These are phyloP conservation scores for Coniochaeta hoffmannii DNA, from an alignment of 2,329 filamentous ascomycete genomes.

Conservation along the genomic window DNA sequence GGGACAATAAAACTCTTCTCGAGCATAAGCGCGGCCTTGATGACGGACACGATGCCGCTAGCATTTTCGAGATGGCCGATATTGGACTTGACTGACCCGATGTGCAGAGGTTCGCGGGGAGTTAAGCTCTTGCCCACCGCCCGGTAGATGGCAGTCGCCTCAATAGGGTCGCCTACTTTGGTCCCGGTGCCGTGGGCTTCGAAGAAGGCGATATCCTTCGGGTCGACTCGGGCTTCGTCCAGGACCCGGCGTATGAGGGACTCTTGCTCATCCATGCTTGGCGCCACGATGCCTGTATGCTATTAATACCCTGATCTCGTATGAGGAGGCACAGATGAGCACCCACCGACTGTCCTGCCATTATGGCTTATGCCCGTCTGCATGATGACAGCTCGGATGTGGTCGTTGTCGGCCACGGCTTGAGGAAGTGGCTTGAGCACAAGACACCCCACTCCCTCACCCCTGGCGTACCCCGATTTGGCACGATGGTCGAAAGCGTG, in stretches of 20 bases:
- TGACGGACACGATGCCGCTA: slow-evolving; percentile 23
- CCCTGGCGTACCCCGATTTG: slow-evolving; percentile 35
- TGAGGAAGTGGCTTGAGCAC: slow-evolving; percentile 29
- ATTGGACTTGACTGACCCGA: slow-evolving; percentile 30
- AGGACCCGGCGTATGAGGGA: neutral
- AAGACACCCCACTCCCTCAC: slow-evolving; percentile 33
- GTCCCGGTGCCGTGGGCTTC: slow-evolving; percentile 2
- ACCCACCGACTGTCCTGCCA: slow-evolving; percentile 3
- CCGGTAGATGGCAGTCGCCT: neutral
- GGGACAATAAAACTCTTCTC: slow-evolving; percentile 27
- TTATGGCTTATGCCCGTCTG: slow-evolving; percentile 9
- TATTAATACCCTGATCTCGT: neutral
- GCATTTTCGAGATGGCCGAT: slow-evolving; percentile 26
- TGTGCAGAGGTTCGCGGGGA: slow-evolving; percentile 14
- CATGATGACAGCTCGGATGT: slow-evolving; percentile 8
- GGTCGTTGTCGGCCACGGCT: slow-evolving; percentile 12
- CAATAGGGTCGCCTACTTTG: slow-evolving; percentile 1
- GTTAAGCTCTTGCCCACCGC: neutral
- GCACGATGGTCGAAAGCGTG: slow-evolving; percentile 25
- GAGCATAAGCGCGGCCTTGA: slow-evolving; percentile 32
- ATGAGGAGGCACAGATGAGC: neutral
- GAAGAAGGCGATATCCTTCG: neutral
- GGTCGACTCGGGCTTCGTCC: neutral
- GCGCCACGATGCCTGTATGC: neutral
- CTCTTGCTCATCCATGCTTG: neutral